These are phyloP conservation scores for Carex scoparia DNA, from an alignment of 176 grass and related monocot species.

Conservation along the genomic window DNA sequence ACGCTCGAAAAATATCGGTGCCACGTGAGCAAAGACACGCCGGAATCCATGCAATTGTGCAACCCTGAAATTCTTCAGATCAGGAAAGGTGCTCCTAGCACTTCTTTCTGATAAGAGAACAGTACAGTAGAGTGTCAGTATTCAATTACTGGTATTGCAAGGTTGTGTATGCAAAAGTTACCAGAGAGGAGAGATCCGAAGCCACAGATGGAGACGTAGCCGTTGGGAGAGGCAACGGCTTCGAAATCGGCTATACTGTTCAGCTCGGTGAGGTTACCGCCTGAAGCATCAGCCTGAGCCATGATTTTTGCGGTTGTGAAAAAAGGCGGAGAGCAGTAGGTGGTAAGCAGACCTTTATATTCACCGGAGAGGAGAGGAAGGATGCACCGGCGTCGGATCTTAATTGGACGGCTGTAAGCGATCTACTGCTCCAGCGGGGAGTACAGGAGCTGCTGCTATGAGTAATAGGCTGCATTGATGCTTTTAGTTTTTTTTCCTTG, in stretches of 20 bases:
- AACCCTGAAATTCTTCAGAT: slow-evolving; percentile 66
- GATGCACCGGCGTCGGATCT: slow-evolving; percentile 21
- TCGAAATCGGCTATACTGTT: slow-evolving; percentile 40
- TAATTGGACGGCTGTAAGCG: slow-evolving; percentile 31
- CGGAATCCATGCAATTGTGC: slow-evolving; percentile 66
- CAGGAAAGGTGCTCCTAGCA: slow-evolving; percentile 90
- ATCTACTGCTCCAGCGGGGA: neutral
- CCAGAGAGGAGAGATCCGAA: slow-evolving; percentile 94
- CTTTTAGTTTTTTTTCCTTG: too few species aligned
- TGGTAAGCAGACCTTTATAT: too few species aligned
- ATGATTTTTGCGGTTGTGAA: neutral
- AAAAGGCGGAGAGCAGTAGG: slow-evolving; percentile 6
- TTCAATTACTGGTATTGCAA: too few species aligned
- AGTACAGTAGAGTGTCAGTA: neutral
- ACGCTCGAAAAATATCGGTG: slow-evolving; percentile 86
- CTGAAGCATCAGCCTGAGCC: neutral
- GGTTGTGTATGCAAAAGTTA: slow-evolving; percentile 9
- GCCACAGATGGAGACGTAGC: slow-evolving; percentile 60
- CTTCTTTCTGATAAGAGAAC: slow-evolving; percentile 47
- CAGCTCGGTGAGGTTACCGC: slow-evolving; percentile 28
- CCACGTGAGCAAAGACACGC: slow-evolving; percentile 70
- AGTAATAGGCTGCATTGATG: neutral
- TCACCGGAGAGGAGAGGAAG: neutral
- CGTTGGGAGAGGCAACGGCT: slow-evolving; percentile 29
- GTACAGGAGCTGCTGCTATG: too few species aligned